These are phyloP conservation scores for Trichosporon sp. DNA, from an alignment of 1,284 basidiomycete genomes.

Conservation along the genomic window DNA sequence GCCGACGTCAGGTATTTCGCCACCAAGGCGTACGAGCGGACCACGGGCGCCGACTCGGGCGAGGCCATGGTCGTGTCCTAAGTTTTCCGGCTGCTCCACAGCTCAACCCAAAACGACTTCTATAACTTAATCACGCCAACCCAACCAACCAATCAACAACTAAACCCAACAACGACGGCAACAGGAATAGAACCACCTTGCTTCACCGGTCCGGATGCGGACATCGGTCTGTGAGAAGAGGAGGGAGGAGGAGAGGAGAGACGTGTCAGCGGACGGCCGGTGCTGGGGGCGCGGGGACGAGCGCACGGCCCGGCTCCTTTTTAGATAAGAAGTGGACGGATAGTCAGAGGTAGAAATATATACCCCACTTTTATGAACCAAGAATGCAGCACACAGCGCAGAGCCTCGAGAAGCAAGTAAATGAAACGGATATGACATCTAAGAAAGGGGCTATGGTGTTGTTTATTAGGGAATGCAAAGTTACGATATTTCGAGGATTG, in stretches of 20 bases:
- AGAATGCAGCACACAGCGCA: conserved; percentile 8
- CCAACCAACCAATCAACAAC: conserved; percentile 61
- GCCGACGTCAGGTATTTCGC: conserved; percentile 74
- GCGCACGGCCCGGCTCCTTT: conserved; percentile 12
- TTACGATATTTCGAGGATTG: not conserved
- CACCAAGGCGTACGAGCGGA: conserved; percentile 55
- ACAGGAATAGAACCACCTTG: conserved; percentile 1
- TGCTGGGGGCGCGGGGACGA: not conserved
- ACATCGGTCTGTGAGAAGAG: conserved; percentile 7
- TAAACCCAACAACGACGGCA: conserved; percentile 63
- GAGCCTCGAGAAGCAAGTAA: not conserved
- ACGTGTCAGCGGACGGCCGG: not conserved
- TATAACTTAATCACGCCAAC: conserved; percentile 61
- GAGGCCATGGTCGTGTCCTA: conserved; percentile 46
- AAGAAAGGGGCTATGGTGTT: not conserved
- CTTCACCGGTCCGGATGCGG: not conserved
- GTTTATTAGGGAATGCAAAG: not conserved
- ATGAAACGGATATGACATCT: conserved; percentile 1
- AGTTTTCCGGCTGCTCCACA: not conserved
- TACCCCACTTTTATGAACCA: conserved; percentile 19
- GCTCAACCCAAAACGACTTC: not conserved
- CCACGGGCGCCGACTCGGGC: conserved; percentile 45
- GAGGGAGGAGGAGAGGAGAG: not conserved
- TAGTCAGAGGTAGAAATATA: conserved; percentile 18
- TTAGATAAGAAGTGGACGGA: conserved; percentile 17